Evolutionary conservation across 2,329 filamentous ascomycete species (phyloP), one percentile per base, ranked within the genome.

Genomic region (Scedosporium boydii): DNA sequence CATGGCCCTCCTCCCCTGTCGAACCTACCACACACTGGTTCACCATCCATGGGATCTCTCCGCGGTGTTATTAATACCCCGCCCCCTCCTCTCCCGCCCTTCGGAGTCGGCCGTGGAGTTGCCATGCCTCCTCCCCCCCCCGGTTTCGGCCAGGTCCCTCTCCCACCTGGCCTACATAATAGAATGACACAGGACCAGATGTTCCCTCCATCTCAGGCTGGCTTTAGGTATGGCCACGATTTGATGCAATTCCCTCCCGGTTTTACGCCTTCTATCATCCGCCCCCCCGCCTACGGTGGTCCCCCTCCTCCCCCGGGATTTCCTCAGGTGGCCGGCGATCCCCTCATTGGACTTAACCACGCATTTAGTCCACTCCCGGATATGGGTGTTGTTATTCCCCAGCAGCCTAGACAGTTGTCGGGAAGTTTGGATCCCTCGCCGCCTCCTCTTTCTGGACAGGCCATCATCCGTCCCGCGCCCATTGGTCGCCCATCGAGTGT

Each of bases 401-500:
- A 62, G n/a, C 61, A 62, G 34, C 29, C 41, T 21, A 38, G 64
- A 21, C 57, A 64, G 23, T 62, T 66, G 38, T 57, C 58, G 2
- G 63, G 63, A 14, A 60, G 59, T 14, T 58, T 64, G 58, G 64
- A 66, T 27, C 56, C 53, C 6, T 65, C 60, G 9, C 23, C 48
- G 2, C 18, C 59, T 3, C n/a, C 46, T n/a, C 26, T 61, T 5
- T 55, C 59, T 16, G 46, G 46, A n/a, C 59, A 61, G 42, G 23
- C 46, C 10, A 61, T 61, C 23, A 62, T 21, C 27, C 60, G 60
- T 12, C 93, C 93, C 27, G 85, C 90, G 26, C 93, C 93, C 0
- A 97, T 98, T 66, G 91, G 93, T 65, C 85, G 92, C 41, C 93
- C 95, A 0, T 87, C 87, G 16, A 96, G 92, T 72, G 85, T 84